These are phyloP conservation scores for Bipolaris oryzae DNA, from an alignment of 2,329 filamentous ascomycete species.

Conservation along the genomic window DNA sequence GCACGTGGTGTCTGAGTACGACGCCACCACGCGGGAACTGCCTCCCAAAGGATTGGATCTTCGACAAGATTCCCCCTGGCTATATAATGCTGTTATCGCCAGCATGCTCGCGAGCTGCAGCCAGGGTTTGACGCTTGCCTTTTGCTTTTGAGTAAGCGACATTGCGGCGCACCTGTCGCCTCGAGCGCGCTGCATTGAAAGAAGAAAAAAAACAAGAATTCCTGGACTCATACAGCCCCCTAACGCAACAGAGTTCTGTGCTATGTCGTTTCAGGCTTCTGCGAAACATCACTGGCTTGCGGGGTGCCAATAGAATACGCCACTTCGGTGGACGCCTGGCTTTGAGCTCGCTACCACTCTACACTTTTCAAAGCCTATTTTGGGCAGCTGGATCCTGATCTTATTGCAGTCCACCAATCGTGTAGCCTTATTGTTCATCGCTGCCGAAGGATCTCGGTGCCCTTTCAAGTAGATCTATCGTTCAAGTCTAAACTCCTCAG, in stretches of 20 bases:
- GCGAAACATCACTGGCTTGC: slow-evolving; percentile 10
- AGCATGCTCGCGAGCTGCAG: not conserved
- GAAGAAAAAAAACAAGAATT: slow-evolving; percentile 8
- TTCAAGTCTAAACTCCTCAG: not conserved
- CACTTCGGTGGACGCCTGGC: not conserved
- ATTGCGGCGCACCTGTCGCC: slow-evolving; percentile 7
- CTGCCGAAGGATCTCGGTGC: too few species aligned
- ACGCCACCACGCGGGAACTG: slow-evolving; percentile 13
- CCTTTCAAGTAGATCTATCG: not conserved
- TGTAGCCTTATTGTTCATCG: too few species aligned
- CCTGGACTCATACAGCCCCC: slow-evolving; percentile 1
- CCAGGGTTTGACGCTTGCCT: not conserved
- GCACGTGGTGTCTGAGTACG: not conserved
- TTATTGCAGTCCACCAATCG: not conserved
- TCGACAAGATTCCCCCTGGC: slow-evolving; percentile 1
- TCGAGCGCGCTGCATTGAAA: slow-evolving; percentile 1
- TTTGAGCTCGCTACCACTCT: slow-evolving; percentile 9
- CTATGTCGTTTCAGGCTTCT: slow-evolving; percentile 13
- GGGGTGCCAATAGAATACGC: slow-evolving; percentile 13
- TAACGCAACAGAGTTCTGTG: slow-evolving; percentile 15
- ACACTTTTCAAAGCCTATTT: slow-evolving; percentile 1
- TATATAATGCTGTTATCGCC: not conserved
- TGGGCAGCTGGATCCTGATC: not conserved
- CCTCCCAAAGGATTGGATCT: slow-evolving; percentile 5
- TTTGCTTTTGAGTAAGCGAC: slow-evolving; percentile 9